Percentiles rank a stretch among this genome's conserved stretches.
Conservation (phyloP, 1,284 basidiomycete genomes). For the Sparassis latifolia region DNA sequence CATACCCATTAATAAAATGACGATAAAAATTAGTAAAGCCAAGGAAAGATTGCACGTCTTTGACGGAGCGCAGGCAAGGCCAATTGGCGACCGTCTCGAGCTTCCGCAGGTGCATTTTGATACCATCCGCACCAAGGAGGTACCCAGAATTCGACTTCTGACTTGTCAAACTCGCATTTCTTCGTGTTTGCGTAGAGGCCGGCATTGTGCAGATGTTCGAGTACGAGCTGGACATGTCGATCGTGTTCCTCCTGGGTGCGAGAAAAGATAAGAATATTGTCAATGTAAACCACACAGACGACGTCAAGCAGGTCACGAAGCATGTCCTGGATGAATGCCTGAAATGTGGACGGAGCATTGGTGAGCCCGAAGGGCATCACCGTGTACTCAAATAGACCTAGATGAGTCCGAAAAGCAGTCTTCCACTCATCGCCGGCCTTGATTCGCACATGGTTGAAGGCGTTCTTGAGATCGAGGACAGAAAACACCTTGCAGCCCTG, state of each 20-base stretch:
- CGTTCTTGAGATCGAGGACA: conserved; percentile 3
- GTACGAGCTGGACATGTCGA: conserved; percentile 14
- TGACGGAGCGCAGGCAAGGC: conserved; percentile 23
- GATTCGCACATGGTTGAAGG: conserved; percentile 5
- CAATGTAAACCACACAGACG: conserved; percentile 19
- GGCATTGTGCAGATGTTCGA: not conserved
- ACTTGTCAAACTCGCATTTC: conserved; percentile 32
- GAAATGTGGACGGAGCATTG: conserved; percentile 9
- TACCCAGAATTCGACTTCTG: conserved; percentile 33
- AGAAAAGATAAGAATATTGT: conserved; percentile 22
- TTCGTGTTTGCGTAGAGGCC: conserved; percentile 19
- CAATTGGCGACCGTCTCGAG: conserved; percentile 30
- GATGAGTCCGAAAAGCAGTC: conserved; percentile 5
- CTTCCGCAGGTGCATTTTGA: conserved; percentile 36
- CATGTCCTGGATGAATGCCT: conserved; percentile 10
- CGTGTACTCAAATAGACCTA: conserved; percentile 6
- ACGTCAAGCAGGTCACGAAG: conserved; percentile 4
- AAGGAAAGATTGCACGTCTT: conserved; percentile 24
- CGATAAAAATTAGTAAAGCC: conserved; percentile 25
- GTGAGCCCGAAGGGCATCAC: conserved; percentile 10
- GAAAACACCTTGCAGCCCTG: conserved; percentile 3
- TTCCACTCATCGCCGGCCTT: not conserved
- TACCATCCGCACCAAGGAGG: conserved; percentile 24
- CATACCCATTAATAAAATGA: not conserved
- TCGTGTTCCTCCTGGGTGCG: conserved; percentile 16